Evolutionary conservation across 768 basidiomycete genomes (phyloP).

Genomic region (Suillus decipiens): DNA sequence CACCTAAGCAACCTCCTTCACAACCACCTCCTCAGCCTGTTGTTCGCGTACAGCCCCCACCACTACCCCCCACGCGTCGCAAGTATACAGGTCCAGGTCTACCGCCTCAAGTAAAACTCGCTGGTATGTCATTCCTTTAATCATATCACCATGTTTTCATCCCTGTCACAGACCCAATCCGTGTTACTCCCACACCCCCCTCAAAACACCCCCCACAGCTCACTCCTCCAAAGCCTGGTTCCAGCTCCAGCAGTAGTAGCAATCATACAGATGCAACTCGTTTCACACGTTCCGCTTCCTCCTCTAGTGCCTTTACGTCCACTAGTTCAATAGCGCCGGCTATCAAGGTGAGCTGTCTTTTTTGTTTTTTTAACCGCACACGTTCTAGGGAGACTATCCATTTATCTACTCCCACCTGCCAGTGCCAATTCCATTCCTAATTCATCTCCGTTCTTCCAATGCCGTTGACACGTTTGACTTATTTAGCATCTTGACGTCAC

Average conservation of each 20-base stretch:
- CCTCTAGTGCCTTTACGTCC: slow-evolving; percentile 23
- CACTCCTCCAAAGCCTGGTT: slow-evolving; percentile 21
- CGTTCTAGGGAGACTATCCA: neutral
- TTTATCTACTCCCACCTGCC: too few relatives aligned
- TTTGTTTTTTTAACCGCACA: slow-evolving; percentile 13
- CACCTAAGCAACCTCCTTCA: neutral
- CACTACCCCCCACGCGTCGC: neutral
- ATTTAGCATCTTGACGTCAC: slow-evolving; percentile 34
- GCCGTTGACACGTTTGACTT: slow-evolving; percentile 12
- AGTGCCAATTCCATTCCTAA: too few relatives aligned
- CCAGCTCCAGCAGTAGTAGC: slow-evolving; percentile 24
- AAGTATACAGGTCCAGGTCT: slow-evolving; percentile 4
- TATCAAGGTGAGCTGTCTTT: slow-evolving; percentile 24
- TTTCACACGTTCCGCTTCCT: slow-evolving; percentile 22
- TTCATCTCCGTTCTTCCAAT: slow-evolving; percentile 7
- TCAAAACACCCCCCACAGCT: slow-evolving; percentile 10
- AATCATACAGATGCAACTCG: slow-evolving; percentile 31
- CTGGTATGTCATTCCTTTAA: slow-evolving; percentile 21
- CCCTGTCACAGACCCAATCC: slow-evolving; percentile 11
- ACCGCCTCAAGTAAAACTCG: neutral
- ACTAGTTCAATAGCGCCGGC: slow-evolving; percentile 23
- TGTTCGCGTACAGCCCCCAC: neutral
- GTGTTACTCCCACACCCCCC: slow-evolving; percentile 22
- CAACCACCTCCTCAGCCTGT: neutral
- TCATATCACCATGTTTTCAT: neutral